Conservation (phyloP, 2,329 filamentous ascomycete genomes). For the Aspergillus quadricinctus region DNA sequence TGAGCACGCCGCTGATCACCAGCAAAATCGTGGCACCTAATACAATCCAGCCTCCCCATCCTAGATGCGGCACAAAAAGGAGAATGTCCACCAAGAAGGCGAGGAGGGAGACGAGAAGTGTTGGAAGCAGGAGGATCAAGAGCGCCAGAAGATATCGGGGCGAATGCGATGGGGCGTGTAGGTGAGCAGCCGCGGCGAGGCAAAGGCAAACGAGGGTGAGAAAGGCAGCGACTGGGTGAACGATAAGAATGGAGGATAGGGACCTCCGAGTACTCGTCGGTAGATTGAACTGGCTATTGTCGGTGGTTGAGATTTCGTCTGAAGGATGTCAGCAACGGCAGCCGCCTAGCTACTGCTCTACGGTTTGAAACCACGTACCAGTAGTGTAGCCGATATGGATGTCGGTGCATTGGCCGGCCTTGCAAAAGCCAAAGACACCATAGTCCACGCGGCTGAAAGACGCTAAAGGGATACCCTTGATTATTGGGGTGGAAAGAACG, state of each 20-base stretch:
- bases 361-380: conserved; percentile 52
- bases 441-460: conserved; percentile 72
- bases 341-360: conserved; percentile 5
- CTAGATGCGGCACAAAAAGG: conserved; percentile 87
- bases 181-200: conserved; percentile 74
- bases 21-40: conserved; percentile 84
- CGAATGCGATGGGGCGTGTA: conserved; percentile 85
- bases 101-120: conserved; percentile 75
- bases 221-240: conserved; percentile 86
- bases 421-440: conserved; percentile 90
- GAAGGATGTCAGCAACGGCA: conserved; percentile 7
- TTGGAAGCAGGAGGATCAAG: conserved; percentile 80
- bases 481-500: conserved; percentile 85
- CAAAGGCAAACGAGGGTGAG: conserved; percentile 80
- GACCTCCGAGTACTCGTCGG: conserved; percentile 62
- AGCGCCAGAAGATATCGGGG: conserved; percentile 79
- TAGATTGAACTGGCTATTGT: conserved; percentile 54
- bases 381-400: conserved; percentile 82
- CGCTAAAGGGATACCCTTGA: conserved; percentile 78
- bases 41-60: conserved; percentile 92
- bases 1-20: conserved; percentile 74
- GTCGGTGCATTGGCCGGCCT: conserved; percentile 59
- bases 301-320: conserved; percentile 37
- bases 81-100: conserved; percentile 92
- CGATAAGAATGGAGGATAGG: conserved; percentile 83